Evolutionary conservation across 2,329 filamentous ascomycete species (phyloP).

Genomic region (Emydomyces testavorans): DNA sequence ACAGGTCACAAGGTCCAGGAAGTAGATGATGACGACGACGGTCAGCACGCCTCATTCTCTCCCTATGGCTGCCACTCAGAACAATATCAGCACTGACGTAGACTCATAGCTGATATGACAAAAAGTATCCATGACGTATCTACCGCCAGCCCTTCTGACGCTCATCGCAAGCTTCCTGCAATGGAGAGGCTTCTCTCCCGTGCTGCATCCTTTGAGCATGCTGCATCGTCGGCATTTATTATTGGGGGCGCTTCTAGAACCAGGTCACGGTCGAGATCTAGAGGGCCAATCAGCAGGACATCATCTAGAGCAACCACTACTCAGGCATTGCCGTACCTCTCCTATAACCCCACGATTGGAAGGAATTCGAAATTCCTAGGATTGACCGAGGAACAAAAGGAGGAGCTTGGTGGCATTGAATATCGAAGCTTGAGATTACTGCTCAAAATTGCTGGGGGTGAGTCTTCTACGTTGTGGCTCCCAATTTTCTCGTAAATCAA

Average conservation of each 20-base stretch:
- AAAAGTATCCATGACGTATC: slow-evolving; percentile 11
- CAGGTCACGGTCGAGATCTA: slow-evolving; percentile 13
- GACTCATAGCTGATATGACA: slow-evolving; percentile 6
- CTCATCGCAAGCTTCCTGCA: slow-evolving; percentile 7
- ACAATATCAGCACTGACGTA: neutral
- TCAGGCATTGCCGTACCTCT: slow-evolving; percentile 32
- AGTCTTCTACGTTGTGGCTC: slow-evolving; percentile 5
- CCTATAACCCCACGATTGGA: slow-evolving; percentile 35
- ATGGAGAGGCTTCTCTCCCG: slow-evolving; percentile 19
- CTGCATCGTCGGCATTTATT: slow-evolving; percentile 33
- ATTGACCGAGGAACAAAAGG: slow-evolving; percentile 32
- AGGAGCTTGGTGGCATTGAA: slow-evolving; percentile 43
- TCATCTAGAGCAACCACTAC: slow-evolving; percentile 15
- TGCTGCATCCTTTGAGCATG: slow-evolving; percentile 30
- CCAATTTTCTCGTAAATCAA: too few relatives aligned
- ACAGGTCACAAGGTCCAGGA: slow-evolving; percentile 21
- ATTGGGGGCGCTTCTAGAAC: slow-evolving; percentile 20
- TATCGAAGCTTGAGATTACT: slow-evolving; percentile 42
- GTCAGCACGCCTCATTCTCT: neutral
- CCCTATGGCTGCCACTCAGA: too few relatives aligned
- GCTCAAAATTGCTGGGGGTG: slow-evolving; percentile 38
- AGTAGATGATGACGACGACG: slow-evolving; percentile 17
- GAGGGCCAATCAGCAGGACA: slow-evolving; percentile 11
- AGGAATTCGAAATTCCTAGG: slow-evolving; percentile 40
- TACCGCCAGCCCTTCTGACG: neutral